Evolutionary conservation across 2,329 filamentous ascomycete genomes (phyloP), one percentile per base, ranked within the genome.

Genomic region (Alternaria sp.): DNA sequence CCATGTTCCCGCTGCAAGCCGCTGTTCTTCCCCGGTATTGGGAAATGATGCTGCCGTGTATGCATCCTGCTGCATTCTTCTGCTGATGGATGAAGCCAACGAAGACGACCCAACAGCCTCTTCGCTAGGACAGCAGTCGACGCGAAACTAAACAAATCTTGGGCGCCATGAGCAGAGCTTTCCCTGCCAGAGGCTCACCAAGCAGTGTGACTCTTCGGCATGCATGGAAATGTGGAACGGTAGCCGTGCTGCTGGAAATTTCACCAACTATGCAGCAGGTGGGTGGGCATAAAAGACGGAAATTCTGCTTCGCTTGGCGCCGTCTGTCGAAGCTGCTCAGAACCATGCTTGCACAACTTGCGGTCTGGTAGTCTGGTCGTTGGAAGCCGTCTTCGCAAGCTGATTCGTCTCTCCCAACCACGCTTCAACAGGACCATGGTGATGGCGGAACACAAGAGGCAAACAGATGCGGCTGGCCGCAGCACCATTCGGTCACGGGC

Each of bases 401-500:
- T 75, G 71, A 77, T 77, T 76, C 72, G 74, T 53, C 61, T 66
- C 48, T 17, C 17, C 29, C 34, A 42, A 51, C 50, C 29, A 68
- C 65, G 51, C 63, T 67, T 66, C 63, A 42, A 67, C 63, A 44
- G 52, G 50, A 53, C 66, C 60, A 60, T 68, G 50, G 65, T 67
- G 56, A 63, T 63, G 63, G 62, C 56, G 62, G 66, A 63, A 64
- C 66, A 69, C 67, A 62, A 68, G 61, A 63, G 62, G 46, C 54
- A 45, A 59, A 57, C 17, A 60, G 67, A 58, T 50, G 59, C 61
- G 59, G 57, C 55, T 31, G 66, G 61, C 70, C 72, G 73, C 72
- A 76, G 69, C 49, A 64, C 44, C 37, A 51, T 60, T 50, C 66
- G 65, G 72, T 77, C 74, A 77, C 73, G 73, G 74, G 74, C 71